These are phyloP conservation scores for Chaetomiaceae sp. DNA, from an alignment of 2,329 filamentous ascomycete species.

Conservation along the genomic window DNA sequence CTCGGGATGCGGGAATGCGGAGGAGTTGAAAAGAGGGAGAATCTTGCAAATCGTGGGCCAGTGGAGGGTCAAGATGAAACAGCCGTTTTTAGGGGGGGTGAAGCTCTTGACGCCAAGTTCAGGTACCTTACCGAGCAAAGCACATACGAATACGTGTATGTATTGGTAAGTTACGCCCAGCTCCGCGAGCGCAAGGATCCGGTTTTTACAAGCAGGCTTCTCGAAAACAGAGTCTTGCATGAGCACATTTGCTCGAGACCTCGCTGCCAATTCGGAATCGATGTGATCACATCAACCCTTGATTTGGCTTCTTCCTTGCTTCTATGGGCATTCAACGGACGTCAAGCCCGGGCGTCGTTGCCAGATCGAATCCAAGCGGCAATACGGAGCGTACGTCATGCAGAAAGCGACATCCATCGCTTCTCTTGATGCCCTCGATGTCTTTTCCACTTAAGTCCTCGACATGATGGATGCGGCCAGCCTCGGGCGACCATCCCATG, in stretches of 20 bases:
- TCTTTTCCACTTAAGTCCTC: not conserved
- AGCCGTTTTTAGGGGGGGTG: constrained; percentile 8
- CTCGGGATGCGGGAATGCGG: constrained; percentile 1
- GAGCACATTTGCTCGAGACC: no score
- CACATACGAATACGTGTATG: no score
- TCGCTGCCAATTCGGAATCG: no score
- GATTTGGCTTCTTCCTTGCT: not conserved
- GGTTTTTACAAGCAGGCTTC: not conserved
- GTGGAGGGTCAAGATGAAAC: constrained; percentile 18
- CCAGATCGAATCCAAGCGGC: no score
- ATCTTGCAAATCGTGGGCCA: constrained; percentile 3
- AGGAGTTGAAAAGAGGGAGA: not conserved
- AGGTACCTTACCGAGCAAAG: no score
- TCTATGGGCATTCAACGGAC: not conserved
- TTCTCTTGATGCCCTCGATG: not conserved
- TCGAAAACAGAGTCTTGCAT: not conserved
- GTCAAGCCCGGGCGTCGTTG: not conserved
- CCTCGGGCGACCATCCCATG: no score
- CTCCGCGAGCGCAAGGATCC: no score
- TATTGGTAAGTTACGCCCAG: constrained; percentile 1
- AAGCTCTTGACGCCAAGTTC: no score
- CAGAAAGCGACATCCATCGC: not conserved
- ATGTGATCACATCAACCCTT: not conserved
- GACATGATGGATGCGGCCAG: no score
- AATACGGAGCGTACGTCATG: not conserved